Base-by-base conservation (phyloP, 2,329 filamentous ascomycete genomes). In the Ophiostoma sp. region DNA sequence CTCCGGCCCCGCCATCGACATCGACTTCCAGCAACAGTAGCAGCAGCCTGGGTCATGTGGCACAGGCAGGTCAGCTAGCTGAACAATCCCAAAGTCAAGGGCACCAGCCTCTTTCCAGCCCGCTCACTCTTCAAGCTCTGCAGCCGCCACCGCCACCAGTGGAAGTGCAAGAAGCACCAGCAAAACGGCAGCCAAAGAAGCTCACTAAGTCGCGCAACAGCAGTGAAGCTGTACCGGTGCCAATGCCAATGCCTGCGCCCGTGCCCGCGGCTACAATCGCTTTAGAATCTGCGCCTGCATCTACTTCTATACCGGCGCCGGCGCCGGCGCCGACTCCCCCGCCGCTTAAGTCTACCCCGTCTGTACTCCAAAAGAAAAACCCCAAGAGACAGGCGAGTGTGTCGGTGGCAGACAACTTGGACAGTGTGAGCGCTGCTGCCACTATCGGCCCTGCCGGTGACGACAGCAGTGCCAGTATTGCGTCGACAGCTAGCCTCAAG, bases 181-280 rank as follows among this genome's bases (percentile, higher is more conserved):
- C 73, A 23, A 81, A 79, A 72, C 76, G 79, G n/a, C 77, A 77
- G 66, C 79, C 78, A 48, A 79, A 78, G 68, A 83, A 83, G 73
- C 76, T 83, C 44, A 79, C 77, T 27, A 84, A 83, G 75, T 77
- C 73, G 68, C 79, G 80, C 35, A 77, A 76, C 35, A 79, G 74
- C 71, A 81, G 77, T 74, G 80, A 81, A 52, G n/a, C 31, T 35
- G 41, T 31, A 3, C 39, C 39, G 10, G 13, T 41, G 39, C 39
- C 39, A 31, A 3, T 31, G 20, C 17, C 68, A 36, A 31, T 48
- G n/a, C 27, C 66, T 15, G 33, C 48, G 5, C 44, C 48, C 7
- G 36, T 15, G 4, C 33, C 62, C 1, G 17, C 35, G 36, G 8
- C 44, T 36, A 13, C 52, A 11, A 31, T 31, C 27, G 17, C 44